Evolutionary conservation across 305 asterid genomes (phyloP), one percentile per base, ranked within the genome.

Genomic region (Fraxinus albicans): DNA sequence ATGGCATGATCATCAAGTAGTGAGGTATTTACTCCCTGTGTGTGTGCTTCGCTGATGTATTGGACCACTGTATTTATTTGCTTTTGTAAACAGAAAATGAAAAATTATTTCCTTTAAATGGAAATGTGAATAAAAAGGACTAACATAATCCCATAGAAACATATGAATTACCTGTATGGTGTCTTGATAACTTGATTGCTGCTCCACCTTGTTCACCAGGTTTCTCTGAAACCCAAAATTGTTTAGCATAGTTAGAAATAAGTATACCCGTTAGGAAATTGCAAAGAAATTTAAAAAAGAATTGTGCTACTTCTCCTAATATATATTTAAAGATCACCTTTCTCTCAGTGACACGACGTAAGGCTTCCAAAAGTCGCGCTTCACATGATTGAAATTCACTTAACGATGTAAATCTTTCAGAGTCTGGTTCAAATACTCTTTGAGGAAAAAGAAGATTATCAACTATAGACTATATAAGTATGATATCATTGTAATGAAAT

Each of bases 381-480:
- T 90, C 96, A 67, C 93, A 91, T 0, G 81, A 29, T 75, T 89
- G 83, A 31, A 89, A 90, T 25, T 92, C 94, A 67, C 72, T 85
- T 3, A 84, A 3, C 15, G 88, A 76, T 38, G 91, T 82, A 80
- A 88, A 79, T 79, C 87, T 90, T 5, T 91, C 89, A 13, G 86
- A 77, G 50, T 89, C 91, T 72, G 96, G 96, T 88, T 92, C 94
- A 72, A 92, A 92, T 29, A 91, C 86, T 83, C 96, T 92, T 89
- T 13, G 23, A 31, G 19, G 44, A 76, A 79, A 25, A 76, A 60
- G 23, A 70, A 70, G 15, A 76, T 15, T 29, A 70, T 13, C 23
- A 58, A 19, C 67, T 19, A 55, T n/a, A n/a, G 60, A 50, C 21
- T 15, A 15, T 12, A 47, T 0, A 19, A 6, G 27, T n/a, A 47